Evolutionary conservation across 2,329 filamentous ascomycete species (phyloP), one percentile per base, ranked within the genome.

Genomic region (Plenodomus lindquistii): DNA sequence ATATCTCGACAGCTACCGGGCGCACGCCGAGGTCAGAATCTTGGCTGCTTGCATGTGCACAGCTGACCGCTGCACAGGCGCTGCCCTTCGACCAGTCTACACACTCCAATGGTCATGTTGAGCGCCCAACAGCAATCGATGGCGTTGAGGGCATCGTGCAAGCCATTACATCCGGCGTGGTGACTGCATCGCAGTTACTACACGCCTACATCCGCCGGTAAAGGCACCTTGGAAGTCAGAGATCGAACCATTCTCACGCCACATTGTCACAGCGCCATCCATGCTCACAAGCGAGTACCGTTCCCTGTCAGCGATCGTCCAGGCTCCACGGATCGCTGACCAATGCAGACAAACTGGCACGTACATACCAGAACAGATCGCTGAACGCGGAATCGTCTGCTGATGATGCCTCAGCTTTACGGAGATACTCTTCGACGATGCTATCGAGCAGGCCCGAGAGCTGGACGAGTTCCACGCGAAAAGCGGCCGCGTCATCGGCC

Each of bases 321-420:
- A 31, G 11, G 27, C 9, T 7, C 37, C 20, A 38, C 24, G 24
- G 29, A 41, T 49, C 29, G 46, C 59, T 65, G 45, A 63, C 55
- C 78, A 48, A 74, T 79, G 40, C 47, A 78, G 69, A 69, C 68
- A 22, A 71, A 71, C 38, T 71, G 68, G 67, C 63, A 67, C 46
- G 66, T 44, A 77, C 77, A 13, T 69, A 71, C 1, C n/a, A n/a
- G n/a, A 75, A 42, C 79, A 77, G 1, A 59, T 74, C 15, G 79
- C 18, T 49, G 77, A 75, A 0, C 82, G 3, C 80, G 79, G 10
- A 84, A 82, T 53, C 76, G 80, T 4, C 74, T 24, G 48, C 8
- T 72, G 44, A 66, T 46, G 21, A 19, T 18, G 34, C 34, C 34
- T 73, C 39, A 74, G 71, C 55, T 66, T 79, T 46, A 76, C 77